phyloP scores from a whole-genome alignment of 768 basidiomycete species.

The Amylocystis lapponica region DNA sequence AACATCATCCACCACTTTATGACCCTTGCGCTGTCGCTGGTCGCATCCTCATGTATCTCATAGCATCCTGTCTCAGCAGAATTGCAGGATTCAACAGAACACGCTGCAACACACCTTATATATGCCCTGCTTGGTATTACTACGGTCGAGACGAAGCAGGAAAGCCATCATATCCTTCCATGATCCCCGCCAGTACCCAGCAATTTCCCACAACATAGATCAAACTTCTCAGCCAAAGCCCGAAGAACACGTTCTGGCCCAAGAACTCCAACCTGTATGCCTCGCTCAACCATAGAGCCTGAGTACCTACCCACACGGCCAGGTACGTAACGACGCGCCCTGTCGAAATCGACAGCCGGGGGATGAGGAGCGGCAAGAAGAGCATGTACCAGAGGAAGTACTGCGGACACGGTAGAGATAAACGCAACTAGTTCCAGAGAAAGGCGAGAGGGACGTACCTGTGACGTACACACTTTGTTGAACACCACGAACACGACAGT shows the following conservation, averaged over 20 bases:
- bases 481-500: slow-evolving; percentile 90
- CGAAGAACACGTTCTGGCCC: slow-evolving; percentile 64
- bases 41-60: no score
- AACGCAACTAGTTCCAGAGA: no score
- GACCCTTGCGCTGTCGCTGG: no score
- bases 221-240: slow-evolving; percentile 76
- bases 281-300: slow-evolving; percentile 86
- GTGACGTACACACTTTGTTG: slow-evolving; percentile 98
- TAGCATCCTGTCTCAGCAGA: no score
- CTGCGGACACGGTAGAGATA: slow-evolving; percentile 43
- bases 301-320: slow-evolving; percentile 67
- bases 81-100: no score
- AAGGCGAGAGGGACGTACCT: slow-evolving; percentile 43
- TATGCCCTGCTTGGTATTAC: no score
- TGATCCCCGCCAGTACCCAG: slow-evolving; percentile 70
- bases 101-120: no score
- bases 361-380: slow-evolving; percentile 78
- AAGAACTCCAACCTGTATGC: slow-evolving; percentile 91
- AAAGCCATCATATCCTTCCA: slow-evolving; percentile 34
- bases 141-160: no score
- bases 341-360: slow-evolving; percentile 50
- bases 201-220: slow-evolving; percentile 70
- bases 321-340: slow-evolving; percentile 35
- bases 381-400: slow-evolving; percentile 98
- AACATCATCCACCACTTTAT: no score